Percentiles rank a stretch among this genome's conserved stretches.
These are phyloP conservation scores for Candida morakotiae DNA, from an alignment of 805 yeast species.

Conservation along the genomic window DNA sequence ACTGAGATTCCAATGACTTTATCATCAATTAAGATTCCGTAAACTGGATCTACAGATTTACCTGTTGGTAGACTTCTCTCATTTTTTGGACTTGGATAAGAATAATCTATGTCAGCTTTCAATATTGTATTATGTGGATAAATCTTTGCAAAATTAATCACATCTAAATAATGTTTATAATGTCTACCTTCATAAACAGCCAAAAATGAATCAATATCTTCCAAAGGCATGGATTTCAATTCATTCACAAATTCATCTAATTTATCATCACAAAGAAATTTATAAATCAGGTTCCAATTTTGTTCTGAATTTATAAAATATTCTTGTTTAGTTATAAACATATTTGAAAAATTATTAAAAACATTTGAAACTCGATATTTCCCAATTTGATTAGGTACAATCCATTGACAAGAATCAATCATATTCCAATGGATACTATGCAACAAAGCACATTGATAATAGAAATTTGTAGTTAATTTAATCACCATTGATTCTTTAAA, in stretches of 20 bases:
- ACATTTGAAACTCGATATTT: conserved; percentile 17
- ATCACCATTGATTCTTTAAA: conserved; percentile 11
- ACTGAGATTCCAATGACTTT: conserved; percentile 31
- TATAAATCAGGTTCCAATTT: conserved; percentile 10
- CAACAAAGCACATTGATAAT: conserved; percentile 25
- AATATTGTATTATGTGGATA: conserved; percentile 28
- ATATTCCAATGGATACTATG: conserved; percentile 25
- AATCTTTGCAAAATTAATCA: conserved; percentile 23
- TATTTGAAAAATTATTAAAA: conserved; percentile 6
- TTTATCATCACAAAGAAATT: conserved; percentile 5
- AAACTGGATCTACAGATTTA: conserved; percentile 24
- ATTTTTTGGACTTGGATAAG: conserved; percentile 1
- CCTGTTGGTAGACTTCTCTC: conserved; percentile 15
- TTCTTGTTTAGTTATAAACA: background rate
- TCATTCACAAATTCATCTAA: background rate
- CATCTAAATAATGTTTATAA: conserved; percentile 20
- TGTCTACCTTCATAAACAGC: conserved; percentile 29
- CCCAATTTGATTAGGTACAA: conserved; percentile 16
- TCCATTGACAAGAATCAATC: conserved; percentile 22
- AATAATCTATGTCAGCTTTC: conserved; percentile 8
- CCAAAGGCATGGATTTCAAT: conserved; percentile 16
- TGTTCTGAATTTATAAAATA: conserved; percentile 24
- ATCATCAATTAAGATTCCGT: conserved; percentile 20
- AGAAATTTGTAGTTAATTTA: conserved; percentile 13
- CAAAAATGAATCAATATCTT: conserved; percentile 24